phyloP scores from a whole-genome alignment of 345 rosid genomes.

The Hibiscus mutabilis region DNA sequence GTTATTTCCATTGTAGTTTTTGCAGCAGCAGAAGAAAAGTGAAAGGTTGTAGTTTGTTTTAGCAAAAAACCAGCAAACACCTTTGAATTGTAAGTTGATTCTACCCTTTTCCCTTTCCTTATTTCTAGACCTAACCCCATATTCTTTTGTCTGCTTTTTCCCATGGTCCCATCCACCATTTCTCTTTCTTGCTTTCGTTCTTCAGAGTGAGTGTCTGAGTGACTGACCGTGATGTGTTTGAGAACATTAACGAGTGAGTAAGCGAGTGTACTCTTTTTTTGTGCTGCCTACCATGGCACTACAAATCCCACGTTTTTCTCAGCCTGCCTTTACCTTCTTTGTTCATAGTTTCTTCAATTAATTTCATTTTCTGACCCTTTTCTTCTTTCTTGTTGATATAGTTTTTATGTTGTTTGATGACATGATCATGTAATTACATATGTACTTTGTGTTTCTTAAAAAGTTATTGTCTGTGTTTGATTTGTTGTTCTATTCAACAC shows the following conservation, averaged over 20 bases:
- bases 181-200: background rate
- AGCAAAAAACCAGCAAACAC: conserved; percentile 1
- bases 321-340: conserved; percentile 14
- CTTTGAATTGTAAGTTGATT: conserved; percentile 9
- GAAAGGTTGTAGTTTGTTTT: background rate
- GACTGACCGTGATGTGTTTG: background rate
- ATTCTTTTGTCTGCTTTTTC: conserved; percentile 10
- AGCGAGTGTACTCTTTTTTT: conserved; percentile 1
- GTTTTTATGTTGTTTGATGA: background rate
- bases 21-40: background rate
- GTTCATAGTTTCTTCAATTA: background rate
- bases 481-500: background rate
- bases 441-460: background rate
- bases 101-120: background rate
- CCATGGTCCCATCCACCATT: background rate
- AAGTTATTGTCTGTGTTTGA: background rate
- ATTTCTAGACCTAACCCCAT: conserved; percentile 3
- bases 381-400: background rate
- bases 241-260: background rate
- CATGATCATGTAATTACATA: background rate
- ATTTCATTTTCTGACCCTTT: background rate
- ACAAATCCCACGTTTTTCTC: conserved; percentile 12
- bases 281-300: conserved; percentile 5
- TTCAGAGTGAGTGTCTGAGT: background rate
- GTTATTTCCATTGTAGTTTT: background rate